These are phyloP conservation scores for Spirogloea muscicola DNA, from an alignment of 139 green algal species.

Conservation along the genomic window DNA sequence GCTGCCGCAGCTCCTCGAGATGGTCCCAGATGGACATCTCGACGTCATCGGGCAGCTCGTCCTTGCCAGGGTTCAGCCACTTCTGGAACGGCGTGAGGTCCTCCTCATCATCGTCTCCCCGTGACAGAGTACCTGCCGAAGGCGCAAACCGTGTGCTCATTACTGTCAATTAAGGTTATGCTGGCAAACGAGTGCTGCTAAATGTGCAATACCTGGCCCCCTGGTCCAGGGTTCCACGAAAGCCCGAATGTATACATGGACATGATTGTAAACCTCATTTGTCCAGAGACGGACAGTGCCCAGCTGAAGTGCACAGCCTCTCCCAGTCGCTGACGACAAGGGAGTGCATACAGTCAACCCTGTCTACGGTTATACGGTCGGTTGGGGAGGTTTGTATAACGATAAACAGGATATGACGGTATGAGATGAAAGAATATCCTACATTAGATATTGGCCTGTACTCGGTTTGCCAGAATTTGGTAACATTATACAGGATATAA, in stretches of 20 bases:
- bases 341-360: too few species aligned
- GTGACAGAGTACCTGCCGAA: neutral
- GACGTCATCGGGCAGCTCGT: constrained; percentile 81
- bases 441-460: too few species aligned
- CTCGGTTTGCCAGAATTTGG: too few species aligned
- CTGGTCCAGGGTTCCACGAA: neutral
- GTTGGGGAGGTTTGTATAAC: too few species aligned
- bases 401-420: too few species aligned
- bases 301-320: too few species aligned
- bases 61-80: constrained; percentile 74
- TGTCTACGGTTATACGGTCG: too few species aligned
- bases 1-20: constrained; percentile 86
- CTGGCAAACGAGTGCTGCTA: neutral
- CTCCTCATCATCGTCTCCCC: constrained; percentile 15
- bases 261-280: too few species aligned
- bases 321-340: too few species aligned
- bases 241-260: neutral
- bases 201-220: neutral
- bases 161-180: neutral
- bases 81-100: constrained; percentile 19
- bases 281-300: too few species aligned
- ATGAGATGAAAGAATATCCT: too few species aligned
- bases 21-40: constrained; percentile 97
- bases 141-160: neutral
- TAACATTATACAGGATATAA: too few species aligned